Evolutionary conservation across 139 green algal genomes (phyloP).

Genomic region (Pseudopediastrum boryanum): DNA sequence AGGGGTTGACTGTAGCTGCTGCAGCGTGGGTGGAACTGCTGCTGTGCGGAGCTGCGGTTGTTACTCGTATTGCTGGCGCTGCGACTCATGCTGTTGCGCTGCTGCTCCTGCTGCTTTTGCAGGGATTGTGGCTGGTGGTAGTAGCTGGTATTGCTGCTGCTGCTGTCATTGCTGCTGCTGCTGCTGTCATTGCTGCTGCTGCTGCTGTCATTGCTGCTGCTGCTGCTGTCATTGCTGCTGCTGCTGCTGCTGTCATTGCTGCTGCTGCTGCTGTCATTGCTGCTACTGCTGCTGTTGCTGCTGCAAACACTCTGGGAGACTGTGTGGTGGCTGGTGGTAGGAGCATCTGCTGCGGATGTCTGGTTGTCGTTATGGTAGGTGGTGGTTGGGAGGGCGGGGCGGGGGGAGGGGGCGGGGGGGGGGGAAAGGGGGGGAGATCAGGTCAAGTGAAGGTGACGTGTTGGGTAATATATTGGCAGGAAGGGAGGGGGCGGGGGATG

Average conservation of each 20-base stretch:
- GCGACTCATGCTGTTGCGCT: background rate
- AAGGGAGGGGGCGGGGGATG: too few relatives aligned
- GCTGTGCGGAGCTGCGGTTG: background rate
- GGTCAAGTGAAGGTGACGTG: too few relatives aligned
- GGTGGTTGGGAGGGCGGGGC: too few relatives aligned
- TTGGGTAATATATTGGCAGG: too few relatives aligned
- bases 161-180: background rate
- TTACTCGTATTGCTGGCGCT: background rate
- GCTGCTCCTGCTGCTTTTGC: background rate
- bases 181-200: background rate
- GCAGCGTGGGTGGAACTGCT: too few relatives aligned
- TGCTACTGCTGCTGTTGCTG: background rate
- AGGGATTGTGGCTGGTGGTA: background rate
- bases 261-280: background rate
- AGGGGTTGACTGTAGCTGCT: too few relatives aligned
- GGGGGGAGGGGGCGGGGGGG: too few relatives aligned
- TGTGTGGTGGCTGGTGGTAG: background rate
- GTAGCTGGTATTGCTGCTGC: background rate
- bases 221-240: background rate
- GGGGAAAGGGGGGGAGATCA: too few relatives aligned
- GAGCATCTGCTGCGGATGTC: background rate
- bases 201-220: background rate
- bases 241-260: background rate
- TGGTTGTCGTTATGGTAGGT: too few relatives aligned
- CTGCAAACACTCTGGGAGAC: background rate